phyloP scores from a whole-genome alignment of 805 yeast genomes.

The Metschnikowia gruessii region DNA sequence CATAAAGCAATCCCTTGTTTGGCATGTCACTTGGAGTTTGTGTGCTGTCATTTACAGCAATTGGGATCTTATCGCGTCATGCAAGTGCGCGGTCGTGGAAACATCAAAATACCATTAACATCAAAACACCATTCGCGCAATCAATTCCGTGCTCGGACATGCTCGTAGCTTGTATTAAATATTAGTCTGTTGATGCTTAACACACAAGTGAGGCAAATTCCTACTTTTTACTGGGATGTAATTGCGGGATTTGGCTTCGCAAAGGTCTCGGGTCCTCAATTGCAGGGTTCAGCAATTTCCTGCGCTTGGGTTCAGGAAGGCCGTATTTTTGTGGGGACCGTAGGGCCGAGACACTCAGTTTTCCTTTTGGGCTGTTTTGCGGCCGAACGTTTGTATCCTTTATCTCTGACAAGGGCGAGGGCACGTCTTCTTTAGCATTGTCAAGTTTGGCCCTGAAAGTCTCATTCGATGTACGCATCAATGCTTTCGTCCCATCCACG shows the following conservation, averaged over 20 bases:
- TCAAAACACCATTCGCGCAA: no score
- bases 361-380: constrained; percentile 5
- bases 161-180: background rate
- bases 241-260: constrained; percentile 16
- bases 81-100: constrained; percentile 4
- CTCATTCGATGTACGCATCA: background rate
- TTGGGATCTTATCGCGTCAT: constrained; percentile 13
- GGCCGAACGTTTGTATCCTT: background rate
- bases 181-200: background rate
- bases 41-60: background rate
- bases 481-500: background rate
- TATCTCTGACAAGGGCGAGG: constrained; percentile 1
- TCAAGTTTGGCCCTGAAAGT: constrained; percentile 4
- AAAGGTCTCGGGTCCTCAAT: constrained; percentile 4
- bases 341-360: background rate
- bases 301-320: constrained; percentile 9
- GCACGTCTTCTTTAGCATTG: background rate
- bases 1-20: constrained; percentile 8
- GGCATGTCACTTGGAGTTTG: background rate
- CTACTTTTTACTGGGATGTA: constrained; percentile 6
- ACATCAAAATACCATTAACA: constrained; percentile 2
- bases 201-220: background rate
- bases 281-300: constrained; percentile 11
- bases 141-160: background rate
- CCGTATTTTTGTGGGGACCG: constrained; percentile 3